Evolutionary conservation across 2,329 filamentous ascomycete species (phyloP).

Genomic region (Neofusicoccum laricinum): DNA sequence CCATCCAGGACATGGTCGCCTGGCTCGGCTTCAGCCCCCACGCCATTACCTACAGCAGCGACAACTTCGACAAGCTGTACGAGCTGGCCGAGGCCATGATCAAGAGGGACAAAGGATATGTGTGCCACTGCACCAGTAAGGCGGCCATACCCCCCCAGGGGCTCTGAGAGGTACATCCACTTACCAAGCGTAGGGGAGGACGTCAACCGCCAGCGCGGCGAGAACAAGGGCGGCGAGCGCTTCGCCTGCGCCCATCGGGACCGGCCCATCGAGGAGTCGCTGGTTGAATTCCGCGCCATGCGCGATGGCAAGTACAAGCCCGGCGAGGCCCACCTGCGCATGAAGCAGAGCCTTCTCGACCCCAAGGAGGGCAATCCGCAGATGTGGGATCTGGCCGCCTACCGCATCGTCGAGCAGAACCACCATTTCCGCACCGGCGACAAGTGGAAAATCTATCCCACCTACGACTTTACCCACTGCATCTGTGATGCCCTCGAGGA

Average conservation of each 20-base stretch:
- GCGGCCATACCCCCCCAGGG: conserved; percentile 1
- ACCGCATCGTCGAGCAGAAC: conserved; percentile 72
- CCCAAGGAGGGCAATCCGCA: conserved; percentile 78
- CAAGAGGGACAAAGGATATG: conserved; percentile 65
- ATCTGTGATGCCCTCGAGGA: conserved; percentile 88
- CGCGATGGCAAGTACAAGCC: conserved; percentile 85
- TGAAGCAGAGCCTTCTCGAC: conserved; percentile 75
- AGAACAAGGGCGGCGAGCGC: conserved; percentile 62
- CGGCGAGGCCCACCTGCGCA: conserved; percentile 78
- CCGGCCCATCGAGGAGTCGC: conserved; percentile 70
- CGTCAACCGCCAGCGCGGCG: conserved; percentile 81
- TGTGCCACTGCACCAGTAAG: conserved; percentile 75
- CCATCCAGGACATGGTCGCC: conserved; percentile 82
- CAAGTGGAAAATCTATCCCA: conserved; percentile 91
- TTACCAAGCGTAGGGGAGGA: conserved; percentile 58
- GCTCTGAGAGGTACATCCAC: conserved; percentile 9
- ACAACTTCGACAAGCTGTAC: conserved; percentile 86
- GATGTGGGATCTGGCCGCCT: conserved; percentile 95
- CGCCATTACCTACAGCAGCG: conserved; percentile 80
- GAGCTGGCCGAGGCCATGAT: conserved; percentile 86
- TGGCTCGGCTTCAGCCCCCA: conserved; percentile 85
- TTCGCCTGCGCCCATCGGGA: conserved; percentile 80
- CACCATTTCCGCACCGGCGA: conserved; percentile 76
- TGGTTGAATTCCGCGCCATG: conserved; percentile 86
- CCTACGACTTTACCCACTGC: conserved; percentile 90